phyloP scores from a whole-genome alignment of 495 filamentous ascomycete species.

The Hypoxylon crocopeplum region DNA sequence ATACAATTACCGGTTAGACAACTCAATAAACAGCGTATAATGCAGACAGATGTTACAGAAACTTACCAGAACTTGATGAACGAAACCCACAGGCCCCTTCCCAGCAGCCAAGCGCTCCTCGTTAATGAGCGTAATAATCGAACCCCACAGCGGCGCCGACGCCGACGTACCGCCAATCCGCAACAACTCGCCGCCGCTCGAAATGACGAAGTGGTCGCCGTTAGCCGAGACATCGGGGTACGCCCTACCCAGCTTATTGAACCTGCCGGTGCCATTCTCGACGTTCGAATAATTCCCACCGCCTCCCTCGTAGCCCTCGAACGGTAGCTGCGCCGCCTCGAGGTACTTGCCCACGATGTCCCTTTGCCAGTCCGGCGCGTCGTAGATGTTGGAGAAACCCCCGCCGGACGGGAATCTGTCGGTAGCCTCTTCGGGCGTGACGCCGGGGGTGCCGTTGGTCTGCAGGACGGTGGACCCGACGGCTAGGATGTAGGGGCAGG shows the following conservation, averaged over 20 bases:
- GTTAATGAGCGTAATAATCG: conserved; percentile 67
- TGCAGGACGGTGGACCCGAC: conserved; percentile 43
- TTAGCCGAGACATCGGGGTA: conserved; percentile 68
- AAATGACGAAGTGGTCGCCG: conserved; percentile 62
- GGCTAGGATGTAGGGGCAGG: conserved; percentile 41
- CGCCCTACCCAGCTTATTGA: conserved; percentile 62
- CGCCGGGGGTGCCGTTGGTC: conserved; percentile 22
- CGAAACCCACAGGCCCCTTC: conserved; percentile 66
- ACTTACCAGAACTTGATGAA: conserved; percentile 62
- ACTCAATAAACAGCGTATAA: neutral
- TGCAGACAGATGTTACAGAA: neutral
- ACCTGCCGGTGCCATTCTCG: conserved; percentile 34
- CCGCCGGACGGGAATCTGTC: conserved; percentile 62
- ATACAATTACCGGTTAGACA: neutral
- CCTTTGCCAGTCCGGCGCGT: conserved; percentile 63
- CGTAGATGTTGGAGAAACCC: conserved; percentile 73
- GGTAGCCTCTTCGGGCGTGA: conserved; percentile 51
- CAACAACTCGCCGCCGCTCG: conserved; percentile 51
- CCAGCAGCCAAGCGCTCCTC: conserved; percentile 62
- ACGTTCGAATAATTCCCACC: conserved; percentile 35
- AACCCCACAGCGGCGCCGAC: conserved; percentile 45
- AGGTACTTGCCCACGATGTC: conserved; percentile 59
- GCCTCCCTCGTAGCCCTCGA: conserved; percentile 43
- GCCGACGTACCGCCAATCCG: conserved; percentile 53
- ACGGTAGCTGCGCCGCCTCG: conserved; percentile 48